A percentile compares a stretch with the other conserved stretches of the same genome.
Evolutionary conservation across 441 rosid genomes (phyloP).

Genomic region (Erodium moschatum): DNA sequence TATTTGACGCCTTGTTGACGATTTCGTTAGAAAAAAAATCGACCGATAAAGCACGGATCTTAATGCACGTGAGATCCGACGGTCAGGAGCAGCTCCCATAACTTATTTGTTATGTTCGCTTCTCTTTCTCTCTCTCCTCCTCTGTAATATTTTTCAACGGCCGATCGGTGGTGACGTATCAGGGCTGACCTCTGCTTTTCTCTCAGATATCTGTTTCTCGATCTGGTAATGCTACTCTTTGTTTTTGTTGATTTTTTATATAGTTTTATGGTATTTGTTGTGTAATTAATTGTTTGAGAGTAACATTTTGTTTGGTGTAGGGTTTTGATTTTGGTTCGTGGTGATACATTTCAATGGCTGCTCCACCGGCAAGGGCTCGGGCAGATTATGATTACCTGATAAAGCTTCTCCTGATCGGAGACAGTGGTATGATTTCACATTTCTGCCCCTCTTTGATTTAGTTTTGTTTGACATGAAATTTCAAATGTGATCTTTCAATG

Average conservation of each 20-base stretch:
- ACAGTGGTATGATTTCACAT: conserved; percentile 18
- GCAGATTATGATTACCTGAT: conserved; percentile 25
- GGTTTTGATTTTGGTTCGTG: not conserved
- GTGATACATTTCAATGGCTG: conserved; percentile 15
- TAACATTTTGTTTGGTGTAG: not conserved
- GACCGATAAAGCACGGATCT: not conserved
- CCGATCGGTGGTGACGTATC: conserved; percentile 18
- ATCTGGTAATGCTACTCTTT: not conserved
- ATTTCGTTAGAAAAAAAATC: not conserved
- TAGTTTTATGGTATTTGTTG: not conserved
- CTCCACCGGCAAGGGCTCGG: conserved; percentile 28
- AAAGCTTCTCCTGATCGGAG: conserved; percentile 24
- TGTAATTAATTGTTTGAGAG: not conserved
- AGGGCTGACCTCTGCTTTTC: not conserved
- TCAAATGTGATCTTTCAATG: not conserved
- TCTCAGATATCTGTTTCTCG: conserved; percentile 6
- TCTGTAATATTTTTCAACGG: conserved; percentile 13
- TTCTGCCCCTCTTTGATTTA: not conserved
- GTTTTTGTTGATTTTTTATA: not conserved
- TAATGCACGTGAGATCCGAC: not conserved
- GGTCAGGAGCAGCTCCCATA: not conserved
- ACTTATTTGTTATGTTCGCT: not conserved
- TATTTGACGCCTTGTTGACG: not conserved
- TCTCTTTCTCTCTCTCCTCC: not conserved
- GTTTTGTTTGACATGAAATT: not conserved